Conservation (phyloP, 2,329 filamentous ascomycete genomes). For the Colletotrichum musae region DNA sequence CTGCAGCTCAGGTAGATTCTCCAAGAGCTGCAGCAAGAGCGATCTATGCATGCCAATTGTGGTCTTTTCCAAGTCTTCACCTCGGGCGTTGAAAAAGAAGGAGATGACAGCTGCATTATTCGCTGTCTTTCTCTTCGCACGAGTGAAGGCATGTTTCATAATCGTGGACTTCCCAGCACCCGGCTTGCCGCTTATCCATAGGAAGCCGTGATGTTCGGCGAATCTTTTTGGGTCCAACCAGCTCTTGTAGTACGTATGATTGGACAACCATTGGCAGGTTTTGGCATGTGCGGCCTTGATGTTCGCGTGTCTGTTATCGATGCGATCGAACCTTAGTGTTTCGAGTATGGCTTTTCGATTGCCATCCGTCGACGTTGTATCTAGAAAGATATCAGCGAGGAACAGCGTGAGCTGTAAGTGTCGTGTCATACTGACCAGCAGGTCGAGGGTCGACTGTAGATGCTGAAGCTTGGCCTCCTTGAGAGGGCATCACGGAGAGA, state of each 20-base stretch:
- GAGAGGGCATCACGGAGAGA: background rate
- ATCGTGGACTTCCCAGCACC: slow-evolving; percentile 62
- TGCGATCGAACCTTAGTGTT: slow-evolving; percentile 54
- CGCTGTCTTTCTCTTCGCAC: slow-evolving; percentile 37
- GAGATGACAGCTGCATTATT: slow-evolving; percentile 22
- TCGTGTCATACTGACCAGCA: background rate
- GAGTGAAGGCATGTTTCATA: slow-evolving; percentile 56
- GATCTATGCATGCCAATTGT: slow-evolving; percentile 37
- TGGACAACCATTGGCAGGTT: slow-evolving; percentile 59
- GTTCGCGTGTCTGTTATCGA: slow-evolving; percentile 52
- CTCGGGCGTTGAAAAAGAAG: slow-evolving; percentile 42
- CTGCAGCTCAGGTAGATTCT: slow-evolving; percentile 2
- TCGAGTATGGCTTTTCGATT: slow-evolving; percentile 42
- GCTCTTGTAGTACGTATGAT: slow-evolving; percentile 48
- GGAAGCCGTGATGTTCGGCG: slow-evolving; percentile 53
- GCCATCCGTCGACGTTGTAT: background rate
- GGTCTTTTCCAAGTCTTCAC: slow-evolving; percentile 31
- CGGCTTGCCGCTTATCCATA: slow-evolving; percentile 64
- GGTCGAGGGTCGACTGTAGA: rapidly evolving
- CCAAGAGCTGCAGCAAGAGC: slow-evolving; percentile 28
- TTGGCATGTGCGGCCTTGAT: slow-evolving; percentile 54
- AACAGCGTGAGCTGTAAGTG: too few relatives aligned
- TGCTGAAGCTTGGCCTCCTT: background rate
- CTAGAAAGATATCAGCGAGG: too few relatives aligned
- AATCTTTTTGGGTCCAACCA: slow-evolving; percentile 51